Percentiles rank a stretch among this genome's conserved stretches.
Conservation (phyloP, 331 rosid genomes). For the Stylosanthes scabra region DNA sequence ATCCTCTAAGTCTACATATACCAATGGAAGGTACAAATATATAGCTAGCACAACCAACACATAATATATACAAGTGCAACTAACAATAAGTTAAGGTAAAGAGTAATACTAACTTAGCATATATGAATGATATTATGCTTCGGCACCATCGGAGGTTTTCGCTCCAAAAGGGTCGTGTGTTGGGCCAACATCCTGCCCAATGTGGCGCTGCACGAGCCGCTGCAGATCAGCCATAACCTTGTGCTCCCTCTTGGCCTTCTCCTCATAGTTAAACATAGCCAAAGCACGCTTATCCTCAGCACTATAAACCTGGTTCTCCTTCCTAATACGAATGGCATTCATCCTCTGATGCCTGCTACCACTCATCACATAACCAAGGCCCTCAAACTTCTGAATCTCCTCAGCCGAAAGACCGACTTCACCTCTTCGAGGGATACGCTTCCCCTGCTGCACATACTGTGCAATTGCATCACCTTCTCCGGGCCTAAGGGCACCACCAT, state of each 20-base stretch:
- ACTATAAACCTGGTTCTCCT: constrained; percentile 95
- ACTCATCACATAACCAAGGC: constrained; percentile 90
- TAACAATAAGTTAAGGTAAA: constrained; percentile 6
- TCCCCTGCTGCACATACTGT: constrained; percentile 95
- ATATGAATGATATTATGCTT: constrained; percentile 46
- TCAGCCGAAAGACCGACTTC: constrained; percentile 98
- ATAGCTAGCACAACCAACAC: constrained; percentile 14
- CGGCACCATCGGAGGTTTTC: constrained; percentile 58
- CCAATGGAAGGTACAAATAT: not conserved
- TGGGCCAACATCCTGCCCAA: constrained; percentile 97
- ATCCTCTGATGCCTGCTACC: constrained; percentile 97
- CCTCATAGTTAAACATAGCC: constrained; percentile 96
- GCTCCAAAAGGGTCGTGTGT: constrained; percentile 82
- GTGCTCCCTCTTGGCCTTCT: constrained; percentile 90
- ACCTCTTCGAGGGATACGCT: constrained; percentile 96
- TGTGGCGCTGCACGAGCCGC: constrained; percentile 92
- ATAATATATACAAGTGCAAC: not conserved
- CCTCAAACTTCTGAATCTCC: constrained; percentile 83
- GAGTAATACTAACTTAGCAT: constrained; percentile 37
- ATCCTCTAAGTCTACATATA: constrained; percentile 14
- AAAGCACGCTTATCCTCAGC: constrained; percentile 95
- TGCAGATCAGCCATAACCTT: constrained; percentile 98
- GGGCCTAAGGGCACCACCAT: constrained; percentile 97
- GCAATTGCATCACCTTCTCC: constrained; percentile 99
- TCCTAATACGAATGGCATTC: constrained; percentile 94